A percentile compares a stretch with the other conserved stretches of the same genome.
Conservation (phyloP, 306 rosid species). For the Herpetospermum pedunculosum region DNA sequence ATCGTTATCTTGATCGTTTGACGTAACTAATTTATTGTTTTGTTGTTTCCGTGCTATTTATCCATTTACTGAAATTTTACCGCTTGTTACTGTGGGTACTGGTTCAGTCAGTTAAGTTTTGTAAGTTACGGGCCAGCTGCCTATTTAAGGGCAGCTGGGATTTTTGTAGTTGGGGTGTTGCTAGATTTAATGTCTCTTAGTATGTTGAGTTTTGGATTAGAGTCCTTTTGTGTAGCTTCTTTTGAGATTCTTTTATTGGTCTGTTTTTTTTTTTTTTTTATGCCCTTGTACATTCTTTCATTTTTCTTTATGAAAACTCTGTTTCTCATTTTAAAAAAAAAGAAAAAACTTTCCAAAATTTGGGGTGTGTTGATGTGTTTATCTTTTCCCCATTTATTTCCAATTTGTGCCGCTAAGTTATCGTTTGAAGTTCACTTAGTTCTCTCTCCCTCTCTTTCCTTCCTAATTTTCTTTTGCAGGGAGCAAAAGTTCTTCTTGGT, state of each 20-base stretch:
- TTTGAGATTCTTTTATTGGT: background rate
- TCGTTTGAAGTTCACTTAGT: background rate
- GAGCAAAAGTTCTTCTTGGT: slow-evolving; percentile 78
- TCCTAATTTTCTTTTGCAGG: slow-evolving; percentile 39
- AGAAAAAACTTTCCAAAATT: background rate
- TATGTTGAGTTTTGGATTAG: background rate
- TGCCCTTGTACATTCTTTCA: background rate
- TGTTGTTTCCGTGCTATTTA: background rate
- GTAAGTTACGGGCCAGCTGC: background rate
- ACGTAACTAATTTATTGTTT: background rate
- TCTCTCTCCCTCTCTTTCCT: background rate
- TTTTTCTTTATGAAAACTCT: background rate
- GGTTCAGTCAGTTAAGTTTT: background rate
- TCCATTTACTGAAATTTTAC: background rate
- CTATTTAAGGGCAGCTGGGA: background rate
- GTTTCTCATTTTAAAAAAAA: background rate
- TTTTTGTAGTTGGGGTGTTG: background rate
- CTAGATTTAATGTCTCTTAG: no score
- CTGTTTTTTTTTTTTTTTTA: background rate
- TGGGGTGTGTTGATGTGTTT: background rate
- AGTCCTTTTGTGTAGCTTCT: background rate
- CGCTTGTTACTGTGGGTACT: background rate
- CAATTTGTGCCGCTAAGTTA: background rate
- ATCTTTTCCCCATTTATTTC: background rate
- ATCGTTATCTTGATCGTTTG: background rate